Conservation (phyloP, 768 basidiomycete genomes). For the Mrakia blollopis region DNA sequence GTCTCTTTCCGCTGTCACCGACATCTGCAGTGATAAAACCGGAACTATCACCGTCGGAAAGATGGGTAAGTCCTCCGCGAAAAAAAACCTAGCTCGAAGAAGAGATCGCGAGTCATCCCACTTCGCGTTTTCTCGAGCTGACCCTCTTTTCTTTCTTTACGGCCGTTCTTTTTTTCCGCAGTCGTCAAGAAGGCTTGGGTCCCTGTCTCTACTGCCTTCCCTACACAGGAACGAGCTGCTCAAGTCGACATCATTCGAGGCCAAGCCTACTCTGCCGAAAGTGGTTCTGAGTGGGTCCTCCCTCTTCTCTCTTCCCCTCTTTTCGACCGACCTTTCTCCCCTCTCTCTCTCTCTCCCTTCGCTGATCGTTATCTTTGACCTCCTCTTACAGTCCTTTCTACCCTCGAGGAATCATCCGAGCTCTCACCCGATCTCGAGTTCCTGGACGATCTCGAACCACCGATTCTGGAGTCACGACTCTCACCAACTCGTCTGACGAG, state of each 20-base stretch:
- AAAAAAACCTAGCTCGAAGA: too few relatives aligned
- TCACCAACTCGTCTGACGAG: constrained; percentile 22
- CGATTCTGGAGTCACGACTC: neutral
- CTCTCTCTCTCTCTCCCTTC: too few relatives aligned
- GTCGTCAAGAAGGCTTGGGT: constrained; percentile 49
- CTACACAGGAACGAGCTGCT: constrained; percentile 38
- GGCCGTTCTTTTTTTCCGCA: neutral
- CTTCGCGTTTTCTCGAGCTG: neutral
- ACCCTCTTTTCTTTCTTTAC: neutral
- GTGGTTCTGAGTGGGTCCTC: constrained; percentile 37
- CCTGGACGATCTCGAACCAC: constrained; percentile 16
- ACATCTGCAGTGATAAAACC: constrained; percentile 62
- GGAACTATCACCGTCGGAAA: constrained; percentile 54
- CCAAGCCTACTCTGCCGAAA: constrained; percentile 43
- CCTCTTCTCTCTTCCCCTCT: neutral
- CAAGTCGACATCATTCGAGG: constrained; percentile 37
- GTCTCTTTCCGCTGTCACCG: constrained; percentile 55
- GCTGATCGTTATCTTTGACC: neutral
- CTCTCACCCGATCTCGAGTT: constrained; percentile 31
- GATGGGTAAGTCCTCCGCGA: constrained; percentile 41
- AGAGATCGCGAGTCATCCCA: too few relatives aligned
- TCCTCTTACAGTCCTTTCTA: constrained; percentile 38
- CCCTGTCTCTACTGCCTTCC: constrained; percentile 41
- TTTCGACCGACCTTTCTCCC: neutral
- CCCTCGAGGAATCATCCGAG: constrained; percentile 42